These are phyloP conservation scores for Wickerhamiella musiphila DNA, from an alignment of 805 yeast genomes.

Conservation along the genomic window DNA sequence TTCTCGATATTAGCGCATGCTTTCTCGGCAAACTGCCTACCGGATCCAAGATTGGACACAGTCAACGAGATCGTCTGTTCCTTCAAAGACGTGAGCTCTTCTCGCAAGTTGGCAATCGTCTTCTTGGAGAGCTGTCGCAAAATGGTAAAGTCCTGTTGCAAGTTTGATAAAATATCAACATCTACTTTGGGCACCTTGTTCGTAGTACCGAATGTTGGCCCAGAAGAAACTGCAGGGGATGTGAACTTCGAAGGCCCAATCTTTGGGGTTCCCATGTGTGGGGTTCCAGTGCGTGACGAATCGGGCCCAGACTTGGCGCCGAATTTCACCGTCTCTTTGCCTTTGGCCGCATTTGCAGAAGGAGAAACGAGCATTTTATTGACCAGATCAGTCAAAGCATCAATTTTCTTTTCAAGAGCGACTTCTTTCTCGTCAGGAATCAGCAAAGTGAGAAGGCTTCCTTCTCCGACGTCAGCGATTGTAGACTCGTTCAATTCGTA, in stretches of 20 bases:
- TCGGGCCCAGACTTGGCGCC: not conserved
- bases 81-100: slow-evolving; percentile 28
- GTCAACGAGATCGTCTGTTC: slow-evolving; percentile 36
- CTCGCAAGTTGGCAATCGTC: slow-evolving; percentile 28
- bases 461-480: slow-evolving; percentile 40
- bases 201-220: no score
- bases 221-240: not conserved
- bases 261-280: not conserved
- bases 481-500: slow-evolving; percentile 67
- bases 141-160: slow-evolving; percentile 42
- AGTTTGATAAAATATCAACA: no score
- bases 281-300: no score
- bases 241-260: not conserved
- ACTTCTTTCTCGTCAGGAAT: slow-evolving; percentile 27
- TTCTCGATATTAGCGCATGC: slow-evolving; percentile 58
- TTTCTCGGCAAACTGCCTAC: slow-evolving; percentile 46
- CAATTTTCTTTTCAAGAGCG: slow-evolving; percentile 16
- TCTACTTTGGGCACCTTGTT: no score
- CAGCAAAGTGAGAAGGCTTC: slow-evolving; percentile 41
- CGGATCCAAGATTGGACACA: slow-evolving; percentile 18
- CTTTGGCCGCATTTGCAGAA: not conserved
- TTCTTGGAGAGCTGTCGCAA: slow-evolving; percentile 38
- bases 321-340: not conserved
- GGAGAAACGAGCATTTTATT: not conserved
- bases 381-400: slow-evolving; percentile 17